Evolutionary conservation across 345 rosid genomes (phyloP).

Genomic region (Sonneratia caseolaris): DNA sequence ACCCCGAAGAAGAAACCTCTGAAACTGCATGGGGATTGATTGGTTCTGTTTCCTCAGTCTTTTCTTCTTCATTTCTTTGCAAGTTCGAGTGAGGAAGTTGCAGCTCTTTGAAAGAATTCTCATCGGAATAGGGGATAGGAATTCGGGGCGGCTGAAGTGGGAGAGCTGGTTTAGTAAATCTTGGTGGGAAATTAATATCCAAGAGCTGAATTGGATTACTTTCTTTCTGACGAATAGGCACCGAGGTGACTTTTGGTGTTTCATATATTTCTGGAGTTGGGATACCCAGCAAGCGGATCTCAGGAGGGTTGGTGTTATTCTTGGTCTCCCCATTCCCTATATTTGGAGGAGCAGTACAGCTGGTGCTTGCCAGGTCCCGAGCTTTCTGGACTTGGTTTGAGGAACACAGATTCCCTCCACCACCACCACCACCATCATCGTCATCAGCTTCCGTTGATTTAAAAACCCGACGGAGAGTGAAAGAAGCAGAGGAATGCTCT

Average conservation of each 20-base stretch:
- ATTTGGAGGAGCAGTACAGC: constrained; percentile 28
- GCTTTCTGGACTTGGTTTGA: constrained; percentile 32
- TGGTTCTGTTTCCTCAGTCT: constrained; percentile 15
- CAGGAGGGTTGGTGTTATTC: constrained; percentile 26
- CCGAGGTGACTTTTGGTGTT: constrained; percentile 61
- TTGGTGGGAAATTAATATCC: constrained; percentile 84
- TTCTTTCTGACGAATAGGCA: constrained; percentile 53
- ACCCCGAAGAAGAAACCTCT: constrained; percentile 58
- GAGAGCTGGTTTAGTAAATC: constrained; percentile 27
- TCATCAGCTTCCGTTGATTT: constrained; percentile 47
- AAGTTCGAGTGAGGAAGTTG: constrained; percentile 13
- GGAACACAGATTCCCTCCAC: constrained; percentile 42
- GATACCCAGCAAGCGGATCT: constrained; percentile 59
- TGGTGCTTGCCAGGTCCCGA: constrained; percentile 32
- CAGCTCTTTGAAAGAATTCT: constrained; percentile 22
- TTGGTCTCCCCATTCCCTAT: constrained; percentile 37
- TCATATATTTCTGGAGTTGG: constrained; percentile 90
- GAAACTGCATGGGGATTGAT: constrained; percentile 20
- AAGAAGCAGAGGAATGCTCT: constrained; percentile 83
- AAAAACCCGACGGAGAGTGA: constrained; percentile 71
- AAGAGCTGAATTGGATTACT: constrained; percentile 50
- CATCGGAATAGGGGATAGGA: constrained; percentile 22
- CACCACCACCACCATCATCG: neutral
- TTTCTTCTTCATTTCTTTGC: constrained; percentile 20
- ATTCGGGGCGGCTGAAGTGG: constrained; percentile 19